Percentiles rank a stretch among this genome's conserved stretches.
Conservation (phyloP, 1,284 basidiomycete species). For the Exobasidium cylindrosporum region DNA sequence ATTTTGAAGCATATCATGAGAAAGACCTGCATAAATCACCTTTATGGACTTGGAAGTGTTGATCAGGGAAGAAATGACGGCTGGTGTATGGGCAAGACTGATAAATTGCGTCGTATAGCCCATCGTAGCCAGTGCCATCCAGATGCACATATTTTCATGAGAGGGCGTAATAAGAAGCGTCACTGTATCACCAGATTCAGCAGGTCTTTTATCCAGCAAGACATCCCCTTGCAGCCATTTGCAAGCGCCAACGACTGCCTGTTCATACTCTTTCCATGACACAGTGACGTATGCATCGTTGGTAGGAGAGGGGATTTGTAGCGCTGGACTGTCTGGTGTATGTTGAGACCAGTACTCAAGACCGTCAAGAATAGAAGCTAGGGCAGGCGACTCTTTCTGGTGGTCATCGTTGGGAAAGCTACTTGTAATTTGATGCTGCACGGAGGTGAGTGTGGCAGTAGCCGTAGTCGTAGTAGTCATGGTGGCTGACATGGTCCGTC, state of each 20-base stretch:
- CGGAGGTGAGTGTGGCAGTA: no score
- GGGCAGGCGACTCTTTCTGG: not conserved
- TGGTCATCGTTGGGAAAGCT: not conserved
- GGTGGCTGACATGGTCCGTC: no score
- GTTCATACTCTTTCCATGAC: no score
- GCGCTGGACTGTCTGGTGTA: not conserved
- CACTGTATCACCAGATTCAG: no score
- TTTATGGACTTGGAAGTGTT: not conserved
- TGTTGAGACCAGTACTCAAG: not conserved
- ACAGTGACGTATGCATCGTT: not conserved
- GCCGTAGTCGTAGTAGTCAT: no score
- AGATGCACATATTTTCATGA: not conserved
- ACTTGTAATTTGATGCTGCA: no score
- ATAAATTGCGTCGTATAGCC: conserved; percentile 4
- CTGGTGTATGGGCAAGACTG: not conserved
- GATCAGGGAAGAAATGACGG: not conserved
- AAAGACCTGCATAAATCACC: not conserved
- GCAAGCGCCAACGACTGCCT: no score
- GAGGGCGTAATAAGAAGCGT: not conserved
- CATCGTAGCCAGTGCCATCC: not conserved
- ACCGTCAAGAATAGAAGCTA: not conserved
- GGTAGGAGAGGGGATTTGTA: not conserved
- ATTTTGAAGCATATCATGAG: not conserved
- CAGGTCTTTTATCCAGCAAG: not conserved
- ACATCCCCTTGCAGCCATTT: not conserved